Evolutionary conservation across 2,329 filamentous ascomycete genomes (phyloP), one percentile per base, ranked within the genome.

Genomic region (Lizonia empirigonia): DNA sequence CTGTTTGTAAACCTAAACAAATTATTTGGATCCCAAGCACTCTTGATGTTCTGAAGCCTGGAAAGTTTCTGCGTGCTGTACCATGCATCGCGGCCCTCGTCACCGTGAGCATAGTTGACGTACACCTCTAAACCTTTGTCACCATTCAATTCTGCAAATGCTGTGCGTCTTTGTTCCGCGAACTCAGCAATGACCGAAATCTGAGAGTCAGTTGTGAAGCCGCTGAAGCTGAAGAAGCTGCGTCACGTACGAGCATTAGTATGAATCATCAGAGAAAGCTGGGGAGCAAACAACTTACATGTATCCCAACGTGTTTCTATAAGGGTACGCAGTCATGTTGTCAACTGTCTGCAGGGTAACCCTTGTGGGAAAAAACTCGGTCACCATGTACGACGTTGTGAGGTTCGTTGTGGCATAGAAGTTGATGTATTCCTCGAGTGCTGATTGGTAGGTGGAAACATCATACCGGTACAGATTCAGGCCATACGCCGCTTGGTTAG

Each of bases 161-260:
- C 23, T 48, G 29, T 22, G 18, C 44, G 44, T 41, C 36, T 27
- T 13, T 33, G 26, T 22, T 40, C 12, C 10, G 36, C 36, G 16
- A 48, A 48, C 7, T 18, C 16, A 15, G 20, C 29, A 26, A 48
- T 48, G 9, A 26, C 36, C 1, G 29, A 48, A 5, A 20, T 35
- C 15, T 48, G 44, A 12, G 36, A n/a, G 29, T 35, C 29, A 3
- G 44, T 48, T 1, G 29, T 34, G 12, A 48, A 48, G 29, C 44
- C 44, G 20, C 36, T 48, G 18, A 42, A 42, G 36, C 45, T 49
- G 24, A 49, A 33, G 30, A 48, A 48, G 8, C 44, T 30, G 12
- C 12, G 13, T 5, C n/a, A 10, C 8, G 10, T 5, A 10, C 12
- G n/a, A n/a, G 10, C n/a, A 13, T 13, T 13, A 30, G 27, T 30